Percentiles rank a stretch among this genome's conserved stretches.
Evolutionary conservation across 331 rosid genomes (phyloP).

Genomic region (Quercus lobata): DNA sequence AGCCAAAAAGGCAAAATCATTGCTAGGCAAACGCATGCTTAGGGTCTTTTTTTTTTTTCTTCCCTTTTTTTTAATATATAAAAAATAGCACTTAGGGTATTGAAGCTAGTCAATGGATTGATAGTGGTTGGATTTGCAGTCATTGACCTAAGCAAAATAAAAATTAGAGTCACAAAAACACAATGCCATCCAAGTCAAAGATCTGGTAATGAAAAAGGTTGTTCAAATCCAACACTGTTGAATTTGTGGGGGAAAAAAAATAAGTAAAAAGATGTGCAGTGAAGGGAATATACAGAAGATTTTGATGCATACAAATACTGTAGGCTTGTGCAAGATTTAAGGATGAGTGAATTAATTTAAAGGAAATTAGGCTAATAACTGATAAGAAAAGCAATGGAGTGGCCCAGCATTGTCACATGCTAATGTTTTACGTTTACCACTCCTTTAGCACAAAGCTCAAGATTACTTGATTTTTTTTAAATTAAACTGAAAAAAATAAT

Average conservation of each 20-base stretch:
- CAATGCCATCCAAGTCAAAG: neutral
- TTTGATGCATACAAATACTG: too few relatives aligned
- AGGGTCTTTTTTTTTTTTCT: too few relatives aligned
- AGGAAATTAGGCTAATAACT: neutral
- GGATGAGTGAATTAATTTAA: neutral
- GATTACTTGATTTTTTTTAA: neutral
- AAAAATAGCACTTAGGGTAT: too few relatives aligned
- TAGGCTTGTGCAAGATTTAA: neutral
- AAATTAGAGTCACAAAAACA: neutral
- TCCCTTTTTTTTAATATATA: too few relatives aligned
- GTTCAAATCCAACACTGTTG: neutral
- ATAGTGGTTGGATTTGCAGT: neutral
- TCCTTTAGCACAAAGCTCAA: conserved; percentile 1
- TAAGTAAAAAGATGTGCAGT: too few relatives aligned
- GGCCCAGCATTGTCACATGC: conserved; percentile 9
- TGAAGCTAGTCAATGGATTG: neutral
- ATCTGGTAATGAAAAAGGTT: neutral
- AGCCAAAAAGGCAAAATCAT: too few relatives aligned
- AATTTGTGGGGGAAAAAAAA: neutral
- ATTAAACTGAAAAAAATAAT: too few relatives aligned
- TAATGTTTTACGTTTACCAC: neutral
- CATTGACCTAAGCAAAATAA: neutral
- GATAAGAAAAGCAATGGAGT: neutral
- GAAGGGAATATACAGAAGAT: too few relatives aligned
- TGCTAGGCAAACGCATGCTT: too few relatives aligned